phyloP scores from a whole-genome alignment of 169 alveolate genomes.

The Plasmodium inui region DNA sequence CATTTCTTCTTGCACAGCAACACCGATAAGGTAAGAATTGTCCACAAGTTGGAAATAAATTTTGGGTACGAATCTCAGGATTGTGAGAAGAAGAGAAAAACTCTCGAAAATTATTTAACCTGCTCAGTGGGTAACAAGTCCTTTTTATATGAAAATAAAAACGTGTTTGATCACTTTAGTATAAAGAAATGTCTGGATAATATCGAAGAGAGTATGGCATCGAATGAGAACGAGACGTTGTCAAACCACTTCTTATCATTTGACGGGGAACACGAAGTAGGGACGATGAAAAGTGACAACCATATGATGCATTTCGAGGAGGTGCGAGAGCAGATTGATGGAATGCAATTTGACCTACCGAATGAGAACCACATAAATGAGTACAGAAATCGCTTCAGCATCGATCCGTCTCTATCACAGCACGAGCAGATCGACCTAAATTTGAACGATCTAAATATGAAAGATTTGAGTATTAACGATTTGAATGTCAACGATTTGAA shows the following conservation, averaged over 20 bases:
- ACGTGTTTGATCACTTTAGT: slow-evolving; percentile 31
- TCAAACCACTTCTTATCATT: slow-evolving; percentile 28
- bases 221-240: slow-evolving; percentile 37
- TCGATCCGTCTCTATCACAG: slow-evolving; percentile 50
- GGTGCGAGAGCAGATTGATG: slow-evolving; percentile 53
- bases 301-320: slow-evolving; percentile 46
- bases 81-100: slow-evolving; percentile 21
- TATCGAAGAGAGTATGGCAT: slow-evolving; percentile 20
- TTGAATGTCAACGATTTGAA: background rate
- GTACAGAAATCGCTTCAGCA: slow-evolving; percentile 34
- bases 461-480: background rate
- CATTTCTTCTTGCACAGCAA: slow-evolving; percentile 40
- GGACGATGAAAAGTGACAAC: slow-evolving; percentile 18
- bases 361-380: slow-evolving; percentile 10
- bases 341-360: slow-evolving; percentile 7
- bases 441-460: slow-evolving; percentile 8
- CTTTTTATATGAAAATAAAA: slow-evolving; percentile 49
- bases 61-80: slow-evolving; percentile 66
- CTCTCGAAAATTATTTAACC: slow-evolving; percentile 37
- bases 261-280: slow-evolving; percentile 38
- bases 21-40: slow-evolving; percentile 41
- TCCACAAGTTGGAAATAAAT: slow-evolving; percentile 55
- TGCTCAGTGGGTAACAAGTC: slow-evolving; percentile 2
- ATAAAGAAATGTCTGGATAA: slow-evolving; percentile 61
- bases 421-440: slow-evolving; percentile 54